Evolutionary conservation across 805 yeast species (phyloP).

Genomic region (Isabelozyma heimii): DNA sequence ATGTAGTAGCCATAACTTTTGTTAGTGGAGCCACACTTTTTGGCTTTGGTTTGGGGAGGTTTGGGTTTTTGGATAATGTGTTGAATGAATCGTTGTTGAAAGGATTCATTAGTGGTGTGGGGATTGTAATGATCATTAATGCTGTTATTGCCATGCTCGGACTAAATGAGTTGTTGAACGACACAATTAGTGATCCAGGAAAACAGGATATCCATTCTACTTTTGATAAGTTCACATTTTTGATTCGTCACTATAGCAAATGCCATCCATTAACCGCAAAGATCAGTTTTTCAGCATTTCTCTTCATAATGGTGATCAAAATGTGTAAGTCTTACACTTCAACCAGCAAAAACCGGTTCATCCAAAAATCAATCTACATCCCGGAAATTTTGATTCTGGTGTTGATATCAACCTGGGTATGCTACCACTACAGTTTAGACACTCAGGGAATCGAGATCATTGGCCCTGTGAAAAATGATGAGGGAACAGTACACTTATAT

Average conservation of each 20-base stretch:
- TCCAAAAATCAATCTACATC: conserved; percentile 51
- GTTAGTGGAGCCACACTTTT: conserved; percentile 72
- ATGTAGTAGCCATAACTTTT: conserved; percentile 68
- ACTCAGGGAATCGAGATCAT: conserved; percentile 60
- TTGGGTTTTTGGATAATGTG: conserved; percentile 63
- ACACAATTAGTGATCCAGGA: conserved; percentile 31
- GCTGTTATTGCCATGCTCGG: conserved; percentile 75
- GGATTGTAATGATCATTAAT: conserved; percentile 50
- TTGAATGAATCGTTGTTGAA: conserved; percentile 38
- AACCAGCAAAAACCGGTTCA: conserved; percentile 13
- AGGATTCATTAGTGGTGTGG: conserved; percentile 45
- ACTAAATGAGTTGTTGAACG: conserved; percentile 43
- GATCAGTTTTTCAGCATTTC: conserved; percentile 55
- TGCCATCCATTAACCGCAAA: conserved; percentile 59
- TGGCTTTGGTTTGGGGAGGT: conserved; percentile 73
- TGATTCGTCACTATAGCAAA: conserved; percentile 45
- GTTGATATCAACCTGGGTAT: conserved; percentile 52
- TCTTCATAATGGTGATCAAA: conserved; percentile 41
- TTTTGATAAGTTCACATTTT: conserved; percentile 60
- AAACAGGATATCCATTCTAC: conserved; percentile 54
- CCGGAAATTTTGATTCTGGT: conserved; percentile 89
- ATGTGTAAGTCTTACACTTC: conserved; percentile 36
- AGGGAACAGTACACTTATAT: conserved; percentile 44
- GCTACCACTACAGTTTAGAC: conserved; percentile 47
- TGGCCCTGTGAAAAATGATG: conserved; percentile 57